These are phyloP conservation scores for Trametes cingulata DNA, from an alignment of 768 basidiomycete genomes.

Conservation along the genomic window DNA sequence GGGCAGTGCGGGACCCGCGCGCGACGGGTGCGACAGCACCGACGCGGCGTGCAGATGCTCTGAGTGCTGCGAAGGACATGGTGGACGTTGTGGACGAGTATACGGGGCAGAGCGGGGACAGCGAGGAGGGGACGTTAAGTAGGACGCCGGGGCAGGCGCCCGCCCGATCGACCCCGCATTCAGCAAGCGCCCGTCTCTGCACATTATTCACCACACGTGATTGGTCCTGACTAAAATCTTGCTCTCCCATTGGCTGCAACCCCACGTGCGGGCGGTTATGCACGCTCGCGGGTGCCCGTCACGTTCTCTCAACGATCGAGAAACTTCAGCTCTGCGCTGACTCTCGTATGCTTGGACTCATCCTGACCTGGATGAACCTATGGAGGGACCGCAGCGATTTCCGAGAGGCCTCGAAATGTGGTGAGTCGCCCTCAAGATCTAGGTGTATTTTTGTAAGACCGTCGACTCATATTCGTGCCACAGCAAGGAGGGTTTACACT, in stretches of 20 bases:
- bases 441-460: too few relatives aligned
- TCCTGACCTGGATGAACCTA: too few relatives aligned
- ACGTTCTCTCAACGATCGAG: background rate
- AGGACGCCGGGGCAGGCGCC: background rate
- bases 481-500: too few relatives aligned
- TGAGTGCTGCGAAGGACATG: conserved; percentile 61
- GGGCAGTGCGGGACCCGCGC: conserved; percentile 18
- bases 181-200: background rate
- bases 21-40: conserved; percentile 33
- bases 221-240: conserved; percentile 17
- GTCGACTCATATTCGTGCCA: too few relatives aligned
- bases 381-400: too few relatives aligned
- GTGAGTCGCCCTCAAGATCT: too few relatives aligned
- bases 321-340: background rate
- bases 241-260: conserved; percentile 5
- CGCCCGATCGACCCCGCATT: conserved; percentile 5
- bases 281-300: background rate
- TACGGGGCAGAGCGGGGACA: background rate
- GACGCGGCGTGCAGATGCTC: conserved; percentile 51
- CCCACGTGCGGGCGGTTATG: conserved; percentile 4
- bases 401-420: too few relatives aligned
- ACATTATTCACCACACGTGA: conserved; percentile 18
- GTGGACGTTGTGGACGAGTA: conserved; percentile 1
- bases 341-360: too few relatives aligned
- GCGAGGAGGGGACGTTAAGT: conserved; percentile 1